Base-by-base conservation (phyloP, 1,284 basidiomycete genomes). In the Mycosarcoma mackinlayi region DNA sequence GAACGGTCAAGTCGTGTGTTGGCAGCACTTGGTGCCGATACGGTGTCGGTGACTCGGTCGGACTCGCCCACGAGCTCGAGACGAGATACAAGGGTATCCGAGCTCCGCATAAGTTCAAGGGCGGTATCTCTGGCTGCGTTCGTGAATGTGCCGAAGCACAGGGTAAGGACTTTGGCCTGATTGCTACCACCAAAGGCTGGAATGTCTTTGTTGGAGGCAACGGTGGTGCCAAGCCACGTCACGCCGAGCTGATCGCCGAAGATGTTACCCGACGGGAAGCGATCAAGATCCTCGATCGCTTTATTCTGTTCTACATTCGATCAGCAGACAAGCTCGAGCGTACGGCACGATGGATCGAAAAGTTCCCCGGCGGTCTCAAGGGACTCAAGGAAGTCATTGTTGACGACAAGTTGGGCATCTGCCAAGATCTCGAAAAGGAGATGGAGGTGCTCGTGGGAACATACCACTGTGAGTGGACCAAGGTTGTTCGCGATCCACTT, bases 321-420 rank as follows among this genome's bases (percentile, higher is more conserved):
- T 89, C 90, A 0, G 90, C 90, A 35, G 82, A 83, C 65, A 78
- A 80, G 61, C 75, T 84, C 5, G 74, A 88, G 83, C 86, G 90
- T 16, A 92, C 90, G 0, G 90, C 90, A 0, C 85, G 89, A 23
- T 92, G 90, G 90, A 84, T 91, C n/a, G 90, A 91, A 55, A 80
- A 83, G 19, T 86, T 90, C 80, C 89, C 90, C 18, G 89, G 89
- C 6, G 90, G 90, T 0, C 86, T 90, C 57, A 88, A 89, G 76
- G 87, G 87, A 25, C 56, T 91, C 10, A 86, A 86, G 51, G 87
- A 86, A 44, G 88, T 92, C 27, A 85, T 92, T 38, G 75, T 92
- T 42, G 87, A 91, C n/a, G 90, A 92, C 74, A 87, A 89, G 71
- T 86, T 92, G 0, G 89, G 90, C 4, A 91, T 92, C 72, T 91